Conservation (phyloP, 108 stramenopile genomes). For the Skeletonema potamos region DNA sequence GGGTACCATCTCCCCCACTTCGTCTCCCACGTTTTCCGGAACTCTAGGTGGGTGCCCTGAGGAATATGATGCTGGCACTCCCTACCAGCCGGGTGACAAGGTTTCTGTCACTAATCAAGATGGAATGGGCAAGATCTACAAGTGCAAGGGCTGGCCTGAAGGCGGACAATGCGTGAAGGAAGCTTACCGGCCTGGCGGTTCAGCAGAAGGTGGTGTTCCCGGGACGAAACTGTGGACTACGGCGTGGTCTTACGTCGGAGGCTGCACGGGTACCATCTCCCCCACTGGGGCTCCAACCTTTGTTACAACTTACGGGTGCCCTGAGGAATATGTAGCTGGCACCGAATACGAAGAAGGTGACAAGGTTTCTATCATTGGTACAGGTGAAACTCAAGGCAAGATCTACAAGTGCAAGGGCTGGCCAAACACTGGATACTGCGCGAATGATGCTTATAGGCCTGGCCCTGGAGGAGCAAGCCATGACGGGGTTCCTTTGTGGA, state of each 20-base stretch:
- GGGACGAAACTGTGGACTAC: background rate
- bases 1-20: no score
- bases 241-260: background rate
- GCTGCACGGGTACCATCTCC: background rate
- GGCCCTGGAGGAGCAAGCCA: no score
- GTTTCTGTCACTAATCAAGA: background rate
- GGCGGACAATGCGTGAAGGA: no score
- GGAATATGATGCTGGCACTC: background rate
- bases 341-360: conserved; percentile 12
- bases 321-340: background rate
- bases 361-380: background rate
- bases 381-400: background rate
- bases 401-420: no score
- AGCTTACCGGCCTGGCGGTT: background rate
- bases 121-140: no score
- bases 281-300: background rate
- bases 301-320: background rate
- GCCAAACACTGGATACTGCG: no score
- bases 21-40: background rate
- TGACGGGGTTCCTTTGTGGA: no score
- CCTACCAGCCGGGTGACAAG: conserved; percentile 13
- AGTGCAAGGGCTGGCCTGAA: no score
- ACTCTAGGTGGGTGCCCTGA: conserved; percentile 5
- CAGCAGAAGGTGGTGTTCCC: background rate
- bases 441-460: no score